Evolutionary conservation across 495 filamentous ascomycete species (phyloP), one percentile per base, ranked within the genome.

Genomic region (Hypoxylon crocopeplum): DNA sequence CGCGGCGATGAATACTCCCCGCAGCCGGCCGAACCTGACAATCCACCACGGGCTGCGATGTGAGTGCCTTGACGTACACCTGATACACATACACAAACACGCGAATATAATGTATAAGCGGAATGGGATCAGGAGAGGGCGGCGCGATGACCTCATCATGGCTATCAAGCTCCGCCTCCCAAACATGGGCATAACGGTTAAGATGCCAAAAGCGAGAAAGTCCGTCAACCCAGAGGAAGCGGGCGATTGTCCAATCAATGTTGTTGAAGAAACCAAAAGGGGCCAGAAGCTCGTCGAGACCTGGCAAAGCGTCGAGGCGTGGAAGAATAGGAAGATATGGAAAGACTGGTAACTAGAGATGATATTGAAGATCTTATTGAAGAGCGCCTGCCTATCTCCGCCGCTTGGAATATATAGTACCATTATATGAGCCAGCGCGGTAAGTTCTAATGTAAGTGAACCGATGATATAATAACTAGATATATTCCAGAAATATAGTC

Each of bases 331-430:
- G 16, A 51, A 11, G 2, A 68, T 68, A 51, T 68, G 65, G 65
- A 61, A 50, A 19, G 65, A 68, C 30, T 68, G 65, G 65, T 68
- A 37, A 61, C n/a, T 27, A 8, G 8, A 27, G 24, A 8, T 27
- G n/a, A n/a, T 27, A 8, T 27, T 4, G 1, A 17, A 16, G 5
- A 6, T 8, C 12, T n/a, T 24, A 13, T 42, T n/a, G n/a, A n/a
- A n/a, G n/a, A n/a, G n/a, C n/a, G n/a, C n/a, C n/a, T n/a, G n/a
- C n/a, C n/a, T n/a, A n/a, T n/a, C n/a, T n/a, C n/a, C n/a, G n/a
- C n/a, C n/a, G n/a, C n/a, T n/a, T n/a, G n/a, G n/a, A n/a, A n/a
- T n/a, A n/a, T n/a, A n/a, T n/a, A n/a, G n/a, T n/a, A n/a, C n/a
- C n/a, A n/a, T n/a, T n/a, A n/a, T n/a, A n/a, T n/a, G n/a, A n/a